Evolutionary conservation across 768 basidiomycete genomes (phyloP).

Genomic region (Auricularia heimuer): DNA sequence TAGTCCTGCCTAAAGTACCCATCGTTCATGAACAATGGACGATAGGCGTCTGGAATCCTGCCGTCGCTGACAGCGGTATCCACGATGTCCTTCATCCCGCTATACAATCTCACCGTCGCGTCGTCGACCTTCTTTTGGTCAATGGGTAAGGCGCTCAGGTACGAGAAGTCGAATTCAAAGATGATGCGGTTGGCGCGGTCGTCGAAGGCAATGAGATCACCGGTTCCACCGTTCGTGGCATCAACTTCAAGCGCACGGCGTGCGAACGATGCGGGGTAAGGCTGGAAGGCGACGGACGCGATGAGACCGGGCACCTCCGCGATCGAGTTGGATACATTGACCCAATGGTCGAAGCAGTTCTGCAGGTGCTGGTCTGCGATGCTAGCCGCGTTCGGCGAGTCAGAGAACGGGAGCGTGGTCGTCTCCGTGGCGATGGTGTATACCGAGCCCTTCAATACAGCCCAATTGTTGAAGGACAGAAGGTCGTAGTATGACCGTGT

Average conservation of each 20-base stretch:
- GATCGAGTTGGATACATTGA: neutral
- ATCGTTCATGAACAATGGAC: neutral
- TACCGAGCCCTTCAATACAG: neutral
- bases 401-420: neutral
- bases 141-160: neutral
- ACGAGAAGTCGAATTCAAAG: slow-evolving; percentile 4
- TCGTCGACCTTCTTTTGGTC: neutral
- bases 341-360: neutral
- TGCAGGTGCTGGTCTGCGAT: neutral
- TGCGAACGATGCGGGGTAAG: neutral
- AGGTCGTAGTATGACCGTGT: neutral
- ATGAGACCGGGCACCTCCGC: neutral
- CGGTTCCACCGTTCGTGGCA: neutral
- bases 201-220: neutral
- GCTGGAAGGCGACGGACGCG: neutral
- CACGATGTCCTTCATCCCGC: slow-evolving; percentile 2
- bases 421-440: neutral
- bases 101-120: slow-evolving; percentile 2
- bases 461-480: neutral
- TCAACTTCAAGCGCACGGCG: neutral
- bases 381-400: neutral
- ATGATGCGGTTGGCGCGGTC: neutral
- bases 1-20: neutral
- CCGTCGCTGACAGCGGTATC: neutral
- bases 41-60: neutral